Base-by-base conservation (phyloP, 1,284 basidiomycete species). In the Ustilago bromivora region DNA sequence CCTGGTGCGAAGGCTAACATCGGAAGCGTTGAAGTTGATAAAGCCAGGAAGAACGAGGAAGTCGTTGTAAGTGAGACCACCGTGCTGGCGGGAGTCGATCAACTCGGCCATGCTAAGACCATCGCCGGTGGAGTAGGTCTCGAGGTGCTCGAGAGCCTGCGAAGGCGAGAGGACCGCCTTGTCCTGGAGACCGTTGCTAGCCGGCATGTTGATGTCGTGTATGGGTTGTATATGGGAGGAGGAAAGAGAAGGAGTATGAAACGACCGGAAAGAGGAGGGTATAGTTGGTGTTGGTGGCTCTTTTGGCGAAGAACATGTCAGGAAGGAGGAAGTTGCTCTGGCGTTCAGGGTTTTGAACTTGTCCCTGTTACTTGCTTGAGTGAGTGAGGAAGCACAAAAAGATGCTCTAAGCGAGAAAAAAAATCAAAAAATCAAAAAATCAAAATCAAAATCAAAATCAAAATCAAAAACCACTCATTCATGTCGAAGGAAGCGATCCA, bases 41-140 rank as follows among this genome's bases (percentile, higher is more conserved):
- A 94, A 95, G 62, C 97, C 96, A n/a, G 97, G 96, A 5, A 87
- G 77, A 46, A 87, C 85, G 62, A 87, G 80, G 66, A 87, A 87
- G 79, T 86, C 84, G 72, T 87, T 98, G 89, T 99, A 99, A 23
- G 96, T 98, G 81, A 99, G 91, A 28, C 96, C 96, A 49, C 96
- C 96, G 86, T 96, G 92, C 83, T 91, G 87, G 58, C 88, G 89
- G 12, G 94, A 94, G 89, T 98, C 91, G 92, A 98, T 96, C 81
- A 99, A 92, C 87, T 98, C 93, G 31, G 88, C 76, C 80, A 94
- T 90, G 69, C 92, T 91, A 61, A 99, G 91, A 47, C 96, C 97
- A 90, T 99, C 97, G n/a, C 88, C 87, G 68, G 89, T 88, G 51
- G 88, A 56, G 87, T 99, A 99, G 15, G 90, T 88, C 61, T 70